These are phyloP conservation scores for Cudoniella acicularis DNA, from an alignment of 495 filamentous ascomycete species.

Conservation along the genomic window DNA sequence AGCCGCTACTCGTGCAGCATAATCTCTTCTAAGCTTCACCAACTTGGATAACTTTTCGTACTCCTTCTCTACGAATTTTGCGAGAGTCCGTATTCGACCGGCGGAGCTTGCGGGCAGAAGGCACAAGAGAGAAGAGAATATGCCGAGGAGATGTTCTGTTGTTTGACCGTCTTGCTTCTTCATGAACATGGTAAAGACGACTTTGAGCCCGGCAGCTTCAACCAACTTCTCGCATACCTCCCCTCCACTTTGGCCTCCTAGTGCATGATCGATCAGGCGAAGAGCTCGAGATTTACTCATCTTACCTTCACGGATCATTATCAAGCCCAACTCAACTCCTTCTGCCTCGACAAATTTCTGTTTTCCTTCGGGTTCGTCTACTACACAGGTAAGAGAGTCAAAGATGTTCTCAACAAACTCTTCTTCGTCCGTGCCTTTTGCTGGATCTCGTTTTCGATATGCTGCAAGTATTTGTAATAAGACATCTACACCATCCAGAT, in stretches of 20 bases:
- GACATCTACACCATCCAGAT: slow-evolving; percentile 69
- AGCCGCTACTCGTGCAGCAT: slow-evolving; percentile 56
- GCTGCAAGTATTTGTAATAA: slow-evolving; percentile 79
- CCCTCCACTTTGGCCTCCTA: slow-evolving; percentile 48
- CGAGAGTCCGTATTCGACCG: slow-evolving; percentile 75
- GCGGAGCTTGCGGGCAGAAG: slow-evolving; percentile 73
- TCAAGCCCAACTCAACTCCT: slow-evolving; percentile 83
- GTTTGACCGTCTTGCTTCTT: slow-evolving; percentile 71
- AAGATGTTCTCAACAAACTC: slow-evolving; percentile 95
- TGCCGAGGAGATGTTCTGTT: slow-evolving; percentile 83
- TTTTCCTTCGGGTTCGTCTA: slow-evolving; percentile 74
- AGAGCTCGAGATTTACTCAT: slow-evolving; percentile 75
- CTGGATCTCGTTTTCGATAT: slow-evolving; percentile 88
- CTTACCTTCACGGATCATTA: slow-evolving; percentile 84
- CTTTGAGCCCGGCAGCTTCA: slow-evolving; percentile 80
- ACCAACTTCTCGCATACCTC: slow-evolving; percentile 72
- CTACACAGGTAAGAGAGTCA: slow-evolving; percentile 73
- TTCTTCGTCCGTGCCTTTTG: slow-evolving; percentile 83
- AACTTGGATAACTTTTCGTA: slow-evolving; percentile 79
- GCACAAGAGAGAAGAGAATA: slow-evolving; percentile 82
- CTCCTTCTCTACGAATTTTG: slow-evolving; percentile 94
- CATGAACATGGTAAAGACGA: slow-evolving; percentile 84
- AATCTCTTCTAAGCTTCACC: slow-evolving; percentile 67
- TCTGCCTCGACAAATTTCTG: slow-evolving; percentile 82
- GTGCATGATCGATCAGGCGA: slow-evolving; percentile 79